These are phyloP conservation scores for Leucaena leucocephala DNA, from an alignment of 306 rosid species.

Conservation along the genomic window DNA sequence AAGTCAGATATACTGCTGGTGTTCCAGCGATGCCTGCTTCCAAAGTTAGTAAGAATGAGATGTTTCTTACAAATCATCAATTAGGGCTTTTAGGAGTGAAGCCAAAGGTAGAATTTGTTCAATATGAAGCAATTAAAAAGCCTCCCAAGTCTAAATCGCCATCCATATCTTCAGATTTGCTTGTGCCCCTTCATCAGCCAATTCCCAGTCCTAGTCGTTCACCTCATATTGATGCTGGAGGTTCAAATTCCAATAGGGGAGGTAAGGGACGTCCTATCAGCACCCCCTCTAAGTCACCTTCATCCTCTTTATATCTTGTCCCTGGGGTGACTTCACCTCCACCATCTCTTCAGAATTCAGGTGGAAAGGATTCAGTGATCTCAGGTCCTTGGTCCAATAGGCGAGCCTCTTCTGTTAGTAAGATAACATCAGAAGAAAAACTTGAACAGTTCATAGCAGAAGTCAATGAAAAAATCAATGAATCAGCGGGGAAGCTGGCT, in stretches of 20 bases:
- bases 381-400: slow-evolving; percentile 84
- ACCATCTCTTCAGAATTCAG: slow-evolving; percentile 49
- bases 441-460: slow-evolving; percentile 83
- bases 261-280: slow-evolving; percentile 47
- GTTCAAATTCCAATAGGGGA: slow-evolving; percentile 62
- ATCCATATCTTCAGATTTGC: slow-evolving; percentile 61
- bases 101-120: slow-evolving; percentile 56
- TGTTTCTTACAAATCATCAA: slow-evolving; percentile 69
- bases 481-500: slow-evolving; percentile 77
- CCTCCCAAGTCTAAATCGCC: slow-evolving; percentile 77
- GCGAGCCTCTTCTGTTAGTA: slow-evolving; percentile 58
- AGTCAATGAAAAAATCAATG: slow-evolving; percentile 75
- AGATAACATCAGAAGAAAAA: slow-evolving; percentile 84
- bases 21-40: slow-evolving; percentile 43
- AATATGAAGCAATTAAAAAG: slow-evolving; percentile 58
- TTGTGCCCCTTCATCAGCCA: slow-evolving; percentile 90
- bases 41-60: slow-evolving; percentile 50
- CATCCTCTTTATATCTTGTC: slow-evolving; percentile 67
- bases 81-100: slow-evolving; percentile 78
- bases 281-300: slow-evolving; percentile 67
- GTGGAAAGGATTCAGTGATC: slow-evolving; percentile 58
- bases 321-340: slow-evolving; percentile 65
- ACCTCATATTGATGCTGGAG: slow-evolving; percentile 47
- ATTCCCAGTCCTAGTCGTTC: slow-evolving; percentile 55
- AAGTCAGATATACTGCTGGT: slow-evolving; percentile 44